These are phyloP conservation scores for Castanospermum australe DNA, from an alignment of 306 rosid species.

Conservation along the genomic window DNA sequence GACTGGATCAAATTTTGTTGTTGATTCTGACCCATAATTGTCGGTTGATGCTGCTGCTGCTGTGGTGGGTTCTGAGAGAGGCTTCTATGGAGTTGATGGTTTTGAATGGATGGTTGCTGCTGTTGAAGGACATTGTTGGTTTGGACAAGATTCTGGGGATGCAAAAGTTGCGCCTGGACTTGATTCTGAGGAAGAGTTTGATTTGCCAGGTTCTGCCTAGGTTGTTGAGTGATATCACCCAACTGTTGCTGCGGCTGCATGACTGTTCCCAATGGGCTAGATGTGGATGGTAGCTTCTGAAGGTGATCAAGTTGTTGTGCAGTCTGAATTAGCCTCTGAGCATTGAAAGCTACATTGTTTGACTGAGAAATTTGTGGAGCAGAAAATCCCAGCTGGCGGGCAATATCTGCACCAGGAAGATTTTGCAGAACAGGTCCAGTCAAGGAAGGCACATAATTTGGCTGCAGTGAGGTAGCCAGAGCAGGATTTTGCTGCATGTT, in stretches of 20 bases:
- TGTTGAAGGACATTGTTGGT: constrained; percentile 57
- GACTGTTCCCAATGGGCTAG: constrained; percentile 54
- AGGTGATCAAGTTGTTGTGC: constrained; percentile 78
- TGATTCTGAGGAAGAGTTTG: constrained; percentile 62
- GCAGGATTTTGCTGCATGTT: constrained; percentile 86
- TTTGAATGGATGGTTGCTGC: constrained; percentile 67
- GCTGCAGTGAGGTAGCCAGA: constrained; percentile 62
- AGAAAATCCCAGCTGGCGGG: constrained; percentile 71
- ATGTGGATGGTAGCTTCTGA: constrained; percentile 50
- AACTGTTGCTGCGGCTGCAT: constrained; percentile 63
- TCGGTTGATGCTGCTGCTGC: constrained; percentile 57
- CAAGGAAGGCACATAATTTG: constrained; percentile 63
- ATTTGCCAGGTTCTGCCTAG: constrained; percentile 55
- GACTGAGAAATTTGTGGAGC: constrained; percentile 64
- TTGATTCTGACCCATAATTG: constrained; percentile 56
- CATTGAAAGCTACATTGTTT: constrained; percentile 55
- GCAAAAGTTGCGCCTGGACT: constrained; percentile 66
- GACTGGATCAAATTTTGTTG: constrained; percentile 59
- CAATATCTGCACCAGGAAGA: constrained; percentile 65
- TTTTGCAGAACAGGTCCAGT: constrained; percentile 68
- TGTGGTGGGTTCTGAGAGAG: constrained; percentile 55
- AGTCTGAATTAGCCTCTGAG: constrained; percentile 70
- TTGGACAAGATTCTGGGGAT: constrained; percentile 66
- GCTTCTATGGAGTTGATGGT: constrained; percentile 59
- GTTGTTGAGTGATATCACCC: constrained; percentile 55